Conservation (phyloP, 2,329 filamentous ascomycete genomes). For the Macrophomina pseudophaseolina region DNA sequence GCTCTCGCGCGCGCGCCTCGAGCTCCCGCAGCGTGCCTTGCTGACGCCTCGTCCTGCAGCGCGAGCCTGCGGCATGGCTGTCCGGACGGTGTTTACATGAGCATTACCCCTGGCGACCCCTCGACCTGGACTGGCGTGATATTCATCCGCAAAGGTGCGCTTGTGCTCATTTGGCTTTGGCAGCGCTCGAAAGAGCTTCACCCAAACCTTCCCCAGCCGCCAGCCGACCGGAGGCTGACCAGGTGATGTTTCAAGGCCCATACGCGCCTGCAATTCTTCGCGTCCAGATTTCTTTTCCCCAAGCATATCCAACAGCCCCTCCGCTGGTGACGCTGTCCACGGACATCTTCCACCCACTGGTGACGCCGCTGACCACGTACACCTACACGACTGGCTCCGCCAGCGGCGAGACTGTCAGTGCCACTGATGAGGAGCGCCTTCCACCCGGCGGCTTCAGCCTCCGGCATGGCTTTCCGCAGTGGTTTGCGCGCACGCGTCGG, state of each 20-base stretch:
- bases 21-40: constrained; percentile 24
- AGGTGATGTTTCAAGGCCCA: constrained; percentile 65
- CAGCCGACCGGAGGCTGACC: constrained; percentile 20
- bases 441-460: constrained; percentile 90
- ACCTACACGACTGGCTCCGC: constrained; percentile 80
- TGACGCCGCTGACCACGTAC: constrained; percentile 92
- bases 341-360: constrained; percentile 92
- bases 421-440: constrained; percentile 79
- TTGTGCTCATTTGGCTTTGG: constrained; percentile 25
- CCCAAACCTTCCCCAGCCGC: constrained; percentile 7
- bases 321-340: constrained; percentile 87
- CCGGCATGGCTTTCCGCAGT: constrained; percentile 85
- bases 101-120: constrained; percentile 78
- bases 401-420: constrained; percentile 77
- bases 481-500: constrained; percentile 66
- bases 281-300: constrained; percentile 87
- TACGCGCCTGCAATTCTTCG: constrained; percentile 87
- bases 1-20: constrained; percentile 7
- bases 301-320: constrained; percentile 76
- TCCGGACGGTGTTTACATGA: constrained; percentile 86
- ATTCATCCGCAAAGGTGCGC: constrained; percentile 82
- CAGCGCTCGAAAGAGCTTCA: not conserved
- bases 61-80: constrained; percentile 80
- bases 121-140: constrained; percentile 88
- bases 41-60: constrained; percentile 53